Evolutionary conservation across 1,284 basidiomycete genomes (phyloP).

Genomic region (Takashimella tepidaria): DNA sequence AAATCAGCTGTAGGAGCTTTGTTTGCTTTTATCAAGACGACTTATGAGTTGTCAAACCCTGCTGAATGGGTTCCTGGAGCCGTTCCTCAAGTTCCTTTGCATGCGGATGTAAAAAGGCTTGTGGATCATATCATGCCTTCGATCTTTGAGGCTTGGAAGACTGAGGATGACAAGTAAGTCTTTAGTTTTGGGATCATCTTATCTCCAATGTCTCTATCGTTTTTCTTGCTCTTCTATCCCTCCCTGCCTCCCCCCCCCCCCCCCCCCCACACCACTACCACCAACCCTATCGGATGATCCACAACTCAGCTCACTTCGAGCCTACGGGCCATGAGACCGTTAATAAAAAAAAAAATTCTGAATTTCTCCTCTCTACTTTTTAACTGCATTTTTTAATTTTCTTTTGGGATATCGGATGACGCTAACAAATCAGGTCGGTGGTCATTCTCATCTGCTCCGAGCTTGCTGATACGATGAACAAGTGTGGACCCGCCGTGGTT

Average conservation of each 20-base stretch:
- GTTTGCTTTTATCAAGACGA: conserved; percentile 83
- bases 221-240: background rate
- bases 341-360: conserved; percentile 37
- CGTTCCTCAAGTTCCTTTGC: conserved; percentile 57
- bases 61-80: conserved; percentile 77
- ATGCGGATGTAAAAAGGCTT: conserved; percentile 74
- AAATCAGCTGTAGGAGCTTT: conserved; percentile 88
- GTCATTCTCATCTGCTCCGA: conserved; percentile 79
- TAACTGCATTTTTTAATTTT: conserved; percentile 7
- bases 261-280: conserved; percentile 1
- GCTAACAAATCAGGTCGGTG: conserved; percentile 60
- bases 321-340: conserved; percentile 59
- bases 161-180: conserved; percentile 96
- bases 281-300: conserved; percentile 57
- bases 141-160: conserved; percentile 83
- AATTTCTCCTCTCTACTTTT: conserved; percentile 16
- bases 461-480: conserved; percentile 84
- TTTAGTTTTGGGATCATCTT: conserved; percentile 2
- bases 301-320: conserved; percentile 86
- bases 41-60: conserved; percentile 82
- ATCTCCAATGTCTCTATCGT: conserved; percentile 6
- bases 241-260: conserved; percentile 2
- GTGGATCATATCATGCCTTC: conserved; percentile 69
- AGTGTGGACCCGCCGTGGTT: conserved; percentile 78
- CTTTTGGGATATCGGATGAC: conserved; percentile 9